Conservation (phyloP, 345 rosid species). For the Dipteronia sinensis region DNA sequence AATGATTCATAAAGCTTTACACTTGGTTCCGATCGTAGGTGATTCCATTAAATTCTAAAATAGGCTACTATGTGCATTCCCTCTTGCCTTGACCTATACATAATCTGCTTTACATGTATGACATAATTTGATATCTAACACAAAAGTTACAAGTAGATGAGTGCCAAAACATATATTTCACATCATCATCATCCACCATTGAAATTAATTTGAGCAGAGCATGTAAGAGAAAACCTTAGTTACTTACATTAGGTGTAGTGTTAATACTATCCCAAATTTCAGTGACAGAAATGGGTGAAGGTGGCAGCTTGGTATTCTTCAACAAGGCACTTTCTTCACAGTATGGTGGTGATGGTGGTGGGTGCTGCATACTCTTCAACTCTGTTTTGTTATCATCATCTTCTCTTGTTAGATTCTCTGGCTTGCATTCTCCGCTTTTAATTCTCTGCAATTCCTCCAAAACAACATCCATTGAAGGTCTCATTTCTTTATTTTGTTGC, state of each 20-base stretch:
- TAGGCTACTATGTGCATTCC: neutral
- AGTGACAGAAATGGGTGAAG: conserved; percentile 65
- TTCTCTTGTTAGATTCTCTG: conserved; percentile 11
- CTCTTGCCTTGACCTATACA: neutral
- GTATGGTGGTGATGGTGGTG: conserved; percentile 43
- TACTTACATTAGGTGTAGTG: conserved; percentile 45
- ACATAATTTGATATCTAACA: no score
- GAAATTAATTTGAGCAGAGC: neutral
- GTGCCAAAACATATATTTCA: neutral
- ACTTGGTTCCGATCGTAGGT: no score
- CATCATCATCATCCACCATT: neutral
- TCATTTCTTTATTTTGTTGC: conserved; percentile 57
- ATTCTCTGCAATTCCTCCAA: conserved; percentile 46
- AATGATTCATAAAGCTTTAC: no score
- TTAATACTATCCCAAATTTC: conserved; percentile 51
- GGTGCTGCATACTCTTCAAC: conserved; percentile 5
- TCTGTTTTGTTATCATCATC: conserved; percentile 8
- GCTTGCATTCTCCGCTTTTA: conserved; percentile 27
- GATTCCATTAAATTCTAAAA: no score
- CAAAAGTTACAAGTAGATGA: neutral
- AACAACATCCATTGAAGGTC: conserved; percentile 62
- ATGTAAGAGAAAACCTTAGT: conserved; percentile 6
- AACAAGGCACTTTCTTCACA: conserved; percentile 39
- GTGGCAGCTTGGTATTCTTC: conserved; percentile 28
- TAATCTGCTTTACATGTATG: neutral